These are phyloP conservation scores for Kazachstania bromeliacearum DNA, from an alignment of 805 yeast species.

Conservation along the genomic window DNA sequence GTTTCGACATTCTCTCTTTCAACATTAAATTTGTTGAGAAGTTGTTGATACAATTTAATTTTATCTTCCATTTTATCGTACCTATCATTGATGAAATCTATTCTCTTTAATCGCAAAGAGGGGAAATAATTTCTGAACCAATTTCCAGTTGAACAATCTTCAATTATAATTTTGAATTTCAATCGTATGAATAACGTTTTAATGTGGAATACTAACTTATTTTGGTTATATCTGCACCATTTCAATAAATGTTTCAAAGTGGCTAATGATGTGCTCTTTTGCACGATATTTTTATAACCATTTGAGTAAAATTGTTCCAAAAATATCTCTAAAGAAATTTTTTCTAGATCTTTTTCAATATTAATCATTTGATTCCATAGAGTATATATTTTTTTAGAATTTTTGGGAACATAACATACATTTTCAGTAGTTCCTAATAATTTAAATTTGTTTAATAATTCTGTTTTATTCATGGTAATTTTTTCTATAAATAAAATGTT, in stretches of 20 bases:
- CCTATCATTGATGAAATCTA: slow-evolving; percentile 2
- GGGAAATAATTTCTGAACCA: too few relatives aligned
- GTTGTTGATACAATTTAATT: background rate
- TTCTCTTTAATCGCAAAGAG: background rate
- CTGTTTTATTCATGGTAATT: slow-evolving; percentile 32
- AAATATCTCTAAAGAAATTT: slow-evolving; percentile 31
- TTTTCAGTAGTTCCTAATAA: slow-evolving; percentile 40
- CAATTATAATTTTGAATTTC: background rate
- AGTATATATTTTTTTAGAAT: slow-evolving; percentile 31
- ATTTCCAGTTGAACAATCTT: background rate
- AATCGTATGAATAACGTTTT: background rate
- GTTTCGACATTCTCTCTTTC: background rate
- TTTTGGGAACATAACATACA: slow-evolving; percentile 49
- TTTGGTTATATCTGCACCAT: background rate
- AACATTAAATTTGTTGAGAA: background rate
- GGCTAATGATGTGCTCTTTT: slow-evolving; percentile 3
- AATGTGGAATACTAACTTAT: background rate
- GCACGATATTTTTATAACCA: slow-evolving; percentile 1
- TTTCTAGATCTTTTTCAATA: slow-evolving; percentile 33
- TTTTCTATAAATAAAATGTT: slow-evolving; percentile 37
- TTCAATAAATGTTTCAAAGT: background rate
- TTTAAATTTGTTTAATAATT: slow-evolving; percentile 17
- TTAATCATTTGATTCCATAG: slow-evolving; percentile 25
- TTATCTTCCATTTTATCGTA: slow-evolving; percentile 10
- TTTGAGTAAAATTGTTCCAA: slow-evolving; percentile 15